These are phyloP conservation scores for Hypoxylon trugodes DNA, from an alignment of 495 filamentous ascomycete genomes.

Conservation along the genomic window DNA sequence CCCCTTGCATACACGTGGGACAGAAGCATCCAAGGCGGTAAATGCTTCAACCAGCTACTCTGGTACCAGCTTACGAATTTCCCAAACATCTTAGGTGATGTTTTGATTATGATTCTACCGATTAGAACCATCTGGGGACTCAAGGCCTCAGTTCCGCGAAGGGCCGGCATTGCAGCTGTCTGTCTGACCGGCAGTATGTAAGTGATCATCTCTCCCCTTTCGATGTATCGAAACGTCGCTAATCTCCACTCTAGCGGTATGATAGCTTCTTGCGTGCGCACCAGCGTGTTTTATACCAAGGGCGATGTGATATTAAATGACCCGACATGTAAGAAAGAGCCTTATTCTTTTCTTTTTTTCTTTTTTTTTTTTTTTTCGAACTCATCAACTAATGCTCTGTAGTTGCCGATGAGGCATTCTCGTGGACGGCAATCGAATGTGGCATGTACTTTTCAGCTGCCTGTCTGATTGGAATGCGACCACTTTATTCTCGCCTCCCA, in stretches of 20 bases:
- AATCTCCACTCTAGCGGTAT: too few relatives aligned
- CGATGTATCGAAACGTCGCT: too few relatives aligned
- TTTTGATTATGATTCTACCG: conserved; percentile 47
- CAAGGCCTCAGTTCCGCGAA: conserved; percentile 36
- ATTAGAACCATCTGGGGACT: conserved; percentile 45
- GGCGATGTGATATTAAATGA: too few relatives aligned
- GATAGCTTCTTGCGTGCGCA: too few relatives aligned
- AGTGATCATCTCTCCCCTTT: too few relatives aligned
- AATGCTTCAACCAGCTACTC: conserved; percentile 32
- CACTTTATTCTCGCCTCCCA: not conserved
- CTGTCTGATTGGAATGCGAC: conserved; percentile 20
- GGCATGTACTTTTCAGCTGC: conserved; percentile 27
- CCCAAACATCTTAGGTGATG: conserved; percentile 41
- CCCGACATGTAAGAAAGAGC: too few relatives aligned
- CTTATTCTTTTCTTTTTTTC: too few relatives aligned
- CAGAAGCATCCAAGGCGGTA: not conserved
- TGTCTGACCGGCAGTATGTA: too few relatives aligned
- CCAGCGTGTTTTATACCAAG: too few relatives aligned
- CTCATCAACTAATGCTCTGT: conserved; percentile 2
- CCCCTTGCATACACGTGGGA: too few relatives aligned
- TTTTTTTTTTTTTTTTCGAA: too few relatives aligned
- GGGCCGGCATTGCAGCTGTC: conserved; percentile 33
- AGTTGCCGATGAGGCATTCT: conserved; percentile 18
- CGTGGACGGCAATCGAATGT: conserved; percentile 24
- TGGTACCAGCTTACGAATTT: conserved; percentile 39